phyloP scores from a whole-genome alignment of 208 protist genomes.

The Trypanosoma platydactyli region DNA sequence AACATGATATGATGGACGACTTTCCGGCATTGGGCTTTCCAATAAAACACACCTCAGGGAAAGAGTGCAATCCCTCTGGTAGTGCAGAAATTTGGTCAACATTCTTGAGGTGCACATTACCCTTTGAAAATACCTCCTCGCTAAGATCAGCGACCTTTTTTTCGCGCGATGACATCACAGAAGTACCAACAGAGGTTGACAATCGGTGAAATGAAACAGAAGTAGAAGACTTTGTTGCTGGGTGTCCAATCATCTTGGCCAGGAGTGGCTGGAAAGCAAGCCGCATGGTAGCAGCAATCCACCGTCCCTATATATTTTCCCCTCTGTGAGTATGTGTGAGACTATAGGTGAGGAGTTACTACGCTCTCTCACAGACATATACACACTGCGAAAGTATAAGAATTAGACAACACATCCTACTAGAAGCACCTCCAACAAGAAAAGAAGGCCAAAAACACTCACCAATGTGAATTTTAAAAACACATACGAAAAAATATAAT shows the following conservation, averaged over 20 bases:
- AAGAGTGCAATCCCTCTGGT: conserved; percentile 86
- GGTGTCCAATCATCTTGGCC: background rate
- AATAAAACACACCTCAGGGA: conserved; percentile 90
- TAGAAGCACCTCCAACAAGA: background rate
- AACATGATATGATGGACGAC: conserved; percentile 79
- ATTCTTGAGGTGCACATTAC: conserved; percentile 86
- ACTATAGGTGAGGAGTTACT: background rate
- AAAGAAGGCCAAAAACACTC: background rate
- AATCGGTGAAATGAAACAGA: background rate
- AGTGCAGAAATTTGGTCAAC: conserved; percentile 69
- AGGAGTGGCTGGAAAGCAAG: conserved; percentile 8
- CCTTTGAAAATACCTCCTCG: conserved; percentile 78
- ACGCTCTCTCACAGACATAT: background rate
- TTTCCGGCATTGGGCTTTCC: conserved; percentile 88
- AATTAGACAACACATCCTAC: background rate
- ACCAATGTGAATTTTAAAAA: background rate
- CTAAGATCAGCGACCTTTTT: conserved; percentile 47
- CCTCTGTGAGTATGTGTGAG: background rate
- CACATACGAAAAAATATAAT: background rate
- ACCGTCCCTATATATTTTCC: background rate
- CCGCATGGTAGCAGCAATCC: conserved; percentile 1
- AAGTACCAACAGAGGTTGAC: conserved; percentile 1
- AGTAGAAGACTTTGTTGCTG: background rate
- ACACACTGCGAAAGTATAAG: background rate
- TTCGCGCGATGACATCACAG: conserved; percentile 31